A percentile compares a stretch with the other conserved stretches of the same genome.
Conservation (phyloP, 2,329 filamentous ascomycete genomes). For the Cytospora paraplurivora region DNA sequence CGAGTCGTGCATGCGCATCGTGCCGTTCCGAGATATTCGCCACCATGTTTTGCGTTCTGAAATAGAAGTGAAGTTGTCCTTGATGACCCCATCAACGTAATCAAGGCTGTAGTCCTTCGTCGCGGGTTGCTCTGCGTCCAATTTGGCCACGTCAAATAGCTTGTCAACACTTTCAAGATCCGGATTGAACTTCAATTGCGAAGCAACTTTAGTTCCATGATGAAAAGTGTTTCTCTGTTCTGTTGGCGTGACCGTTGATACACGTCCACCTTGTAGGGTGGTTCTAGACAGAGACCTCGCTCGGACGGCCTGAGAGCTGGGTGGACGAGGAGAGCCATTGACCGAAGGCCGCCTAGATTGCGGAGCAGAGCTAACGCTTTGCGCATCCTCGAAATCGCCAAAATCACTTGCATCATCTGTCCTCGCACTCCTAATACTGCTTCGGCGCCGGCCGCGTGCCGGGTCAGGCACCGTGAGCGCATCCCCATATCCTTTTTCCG, state of each 20-base stretch:
- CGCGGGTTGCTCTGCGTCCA: slow-evolving; percentile 33
- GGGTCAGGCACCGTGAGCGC: slow-evolving; percentile 18
- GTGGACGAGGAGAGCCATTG: slow-evolving; percentile 16
- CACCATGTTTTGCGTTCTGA: slow-evolving; percentile 68
- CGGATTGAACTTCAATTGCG: slow-evolving; percentile 32
- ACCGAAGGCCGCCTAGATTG: slow-evolving; percentile 23
- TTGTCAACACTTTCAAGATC: slow-evolving; percentile 33
- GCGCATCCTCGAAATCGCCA: slow-evolving; percentile 39
- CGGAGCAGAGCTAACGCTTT: slow-evolving; percentile 11
- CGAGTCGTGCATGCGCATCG: slow-evolving; percentile 56
- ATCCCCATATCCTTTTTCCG: slow-evolving; percentile 35
- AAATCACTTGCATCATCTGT: slow-evolving; percentile 33
- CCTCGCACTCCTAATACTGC: slow-evolving; percentile 19
- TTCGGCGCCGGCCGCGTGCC: slow-evolving; percentile 14
- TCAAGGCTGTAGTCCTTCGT: slow-evolving; percentile 32
- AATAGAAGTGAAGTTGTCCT: slow-evolving; percentile 55
- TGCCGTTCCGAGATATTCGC: slow-evolving; percentile 62
- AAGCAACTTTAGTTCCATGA: slow-evolving; percentile 37
- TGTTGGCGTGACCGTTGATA: background rate
- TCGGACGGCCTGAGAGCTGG: slow-evolving; percentile 10
- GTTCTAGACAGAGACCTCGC: slow-evolving; percentile 16
- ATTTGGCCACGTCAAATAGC: slow-evolving; percentile 41
- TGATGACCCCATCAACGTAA: slow-evolving; percentile 50
- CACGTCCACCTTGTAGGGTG: background rate
- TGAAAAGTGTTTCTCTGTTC: slow-evolving; percentile 17